Conservation (phyloP, 2,329 filamentous ascomycete species). For the Achaetomium macrosporum region DNA sequence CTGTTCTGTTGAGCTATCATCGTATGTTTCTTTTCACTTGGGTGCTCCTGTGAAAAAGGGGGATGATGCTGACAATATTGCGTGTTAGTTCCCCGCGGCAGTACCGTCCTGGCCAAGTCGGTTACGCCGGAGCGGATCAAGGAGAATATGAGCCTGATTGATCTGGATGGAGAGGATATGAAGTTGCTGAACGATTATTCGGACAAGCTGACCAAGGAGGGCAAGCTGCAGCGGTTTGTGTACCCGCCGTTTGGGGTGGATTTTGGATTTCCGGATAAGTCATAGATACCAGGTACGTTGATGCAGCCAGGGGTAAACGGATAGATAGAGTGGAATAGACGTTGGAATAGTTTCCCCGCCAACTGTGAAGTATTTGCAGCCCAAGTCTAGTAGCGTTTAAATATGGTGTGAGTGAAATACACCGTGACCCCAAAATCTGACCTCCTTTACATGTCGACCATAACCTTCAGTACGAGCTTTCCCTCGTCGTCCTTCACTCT, state of each 20-base stretch:
- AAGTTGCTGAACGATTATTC: conserved; percentile 52
- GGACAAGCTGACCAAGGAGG: conserved; percentile 41
- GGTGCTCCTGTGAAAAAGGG: not conserved
- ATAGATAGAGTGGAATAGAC: not conserved
- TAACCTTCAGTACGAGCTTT: conserved; percentile 67
- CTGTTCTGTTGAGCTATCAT: conserved; percentile 66
- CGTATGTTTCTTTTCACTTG: conserved; percentile 39
- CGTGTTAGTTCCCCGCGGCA: conserved; percentile 56
- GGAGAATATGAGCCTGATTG: conserved; percentile 61
- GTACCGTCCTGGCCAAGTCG: conserved; percentile 68
- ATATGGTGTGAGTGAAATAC: too few relatives aligned
- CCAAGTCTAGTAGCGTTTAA: not conserved
- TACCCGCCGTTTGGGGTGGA: conserved; percentile 64
- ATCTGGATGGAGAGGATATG: conserved; percentile 59
- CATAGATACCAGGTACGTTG: conserved; percentile 10
- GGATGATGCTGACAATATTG: conserved; percentile 2
- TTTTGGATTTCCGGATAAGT: conserved; percentile 69
- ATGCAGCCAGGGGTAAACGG: too few relatives aligned
- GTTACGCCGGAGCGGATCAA: conserved; percentile 63
- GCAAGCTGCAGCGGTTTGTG: conserved; percentile 55
- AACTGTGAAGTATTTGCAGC: not conserved
- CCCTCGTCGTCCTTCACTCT: conserved; percentile 64
- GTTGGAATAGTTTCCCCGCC: not conserved
- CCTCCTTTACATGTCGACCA: conserved; percentile 11
- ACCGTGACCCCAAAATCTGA: too few relatives aligned